Percentiles rank a stretch among this genome's conserved stretches.
Conservation (phyloP, 768 basidiomycete species). For the Auricularia sp. region DNA sequence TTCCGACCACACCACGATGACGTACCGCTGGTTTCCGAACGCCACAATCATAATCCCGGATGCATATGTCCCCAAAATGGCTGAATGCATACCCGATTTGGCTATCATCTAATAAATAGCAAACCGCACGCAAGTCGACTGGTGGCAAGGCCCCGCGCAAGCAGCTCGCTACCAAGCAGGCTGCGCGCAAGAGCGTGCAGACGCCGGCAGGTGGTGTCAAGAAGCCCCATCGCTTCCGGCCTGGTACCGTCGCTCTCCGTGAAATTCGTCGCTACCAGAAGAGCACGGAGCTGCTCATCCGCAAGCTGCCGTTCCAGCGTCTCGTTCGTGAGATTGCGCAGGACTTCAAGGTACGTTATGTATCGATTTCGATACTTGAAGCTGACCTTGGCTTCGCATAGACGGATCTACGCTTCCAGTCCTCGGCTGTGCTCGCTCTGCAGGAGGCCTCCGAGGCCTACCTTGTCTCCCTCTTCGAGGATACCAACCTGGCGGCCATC, state of each 20-base stretch:
- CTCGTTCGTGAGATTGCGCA: constrained; percentile 68
- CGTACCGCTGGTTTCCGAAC: too few relatives aligned
- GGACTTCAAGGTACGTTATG: constrained; percentile 54
- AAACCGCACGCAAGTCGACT: constrained; percentile 1
- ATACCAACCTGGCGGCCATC: constrained; percentile 86
- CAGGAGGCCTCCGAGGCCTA: constrained; percentile 90
- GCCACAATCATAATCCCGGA: too few relatives aligned
- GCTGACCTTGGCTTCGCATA: constrained; percentile 12
- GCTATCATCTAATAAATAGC: too few relatives aligned
- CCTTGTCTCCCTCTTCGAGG: constrained; percentile 78
- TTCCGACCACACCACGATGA: too few relatives aligned
- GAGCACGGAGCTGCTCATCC: constrained; percentile 53
- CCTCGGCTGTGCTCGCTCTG: constrained; percentile 86
- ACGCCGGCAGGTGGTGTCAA: constrained; percentile 36
- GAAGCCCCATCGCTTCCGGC: constrained; percentile 44
- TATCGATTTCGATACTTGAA: constrained; percentile 20
- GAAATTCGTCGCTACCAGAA: constrained; percentile 89
- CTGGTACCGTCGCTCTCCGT: constrained; percentile 96
- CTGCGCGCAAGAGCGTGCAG: constrained; percentile 70
- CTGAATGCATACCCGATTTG: too few relatives aligned
- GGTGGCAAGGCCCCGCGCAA: constrained; percentile 84
- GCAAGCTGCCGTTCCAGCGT: constrained; percentile 32
- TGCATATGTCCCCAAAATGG: too few relatives aligned
- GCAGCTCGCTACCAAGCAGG: constrained; percentile 87
- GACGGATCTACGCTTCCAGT: constrained; percentile 93